phyloP scores from a whole-genome alignment of 2,329 filamentous ascomycete species.

The Albophoma yamanashiensis region DNA sequence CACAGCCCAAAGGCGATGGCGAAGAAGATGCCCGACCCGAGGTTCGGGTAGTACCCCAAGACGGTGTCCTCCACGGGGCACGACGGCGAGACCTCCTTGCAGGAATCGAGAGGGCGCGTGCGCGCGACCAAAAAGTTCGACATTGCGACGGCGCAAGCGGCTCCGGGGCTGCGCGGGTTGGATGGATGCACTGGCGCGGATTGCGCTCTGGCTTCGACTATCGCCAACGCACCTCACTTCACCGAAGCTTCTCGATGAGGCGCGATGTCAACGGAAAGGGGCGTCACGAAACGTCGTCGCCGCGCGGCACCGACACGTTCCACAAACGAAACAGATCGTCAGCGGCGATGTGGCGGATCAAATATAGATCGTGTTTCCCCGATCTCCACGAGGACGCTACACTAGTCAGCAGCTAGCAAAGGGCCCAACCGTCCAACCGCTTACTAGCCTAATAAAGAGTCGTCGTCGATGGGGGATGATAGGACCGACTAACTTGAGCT shows the following conservation, averaged over 20 bases:
- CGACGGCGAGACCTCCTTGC: constrained; percentile 21
- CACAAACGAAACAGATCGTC: not conserved
- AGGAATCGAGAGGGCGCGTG: constrained; percentile 12
- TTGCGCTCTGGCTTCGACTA: not conserved
- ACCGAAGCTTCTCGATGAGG: not conserved
- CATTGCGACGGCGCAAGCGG: not conserved
- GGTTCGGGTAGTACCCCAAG: constrained; percentile 45
- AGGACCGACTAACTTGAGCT: not conserved
- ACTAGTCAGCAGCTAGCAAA: not conserved
- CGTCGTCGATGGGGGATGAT: not conserved
- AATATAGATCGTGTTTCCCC: not conserved
- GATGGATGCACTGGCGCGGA: not conserved
- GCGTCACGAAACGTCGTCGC: not conserved
- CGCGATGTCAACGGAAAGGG: not conserved
- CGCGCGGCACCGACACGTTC: not conserved
- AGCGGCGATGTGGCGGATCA: not conserved
- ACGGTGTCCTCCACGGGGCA: constrained; percentile 44
- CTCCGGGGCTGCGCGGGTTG: not conserved
- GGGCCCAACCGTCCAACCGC: not conserved
- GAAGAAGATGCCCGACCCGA: constrained; percentile 45
- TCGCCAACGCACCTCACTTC: not conserved
- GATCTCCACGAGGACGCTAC: not conserved
- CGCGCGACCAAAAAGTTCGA: constrained; percentile 3
- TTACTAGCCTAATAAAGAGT: not conserved
- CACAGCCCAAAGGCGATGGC: constrained; percentile 35